These are phyloP conservation scores for Rhynchosporium secalis DNA, from an alignment of 2,329 filamentous ascomycete genomes.

Conservation along the genomic window DNA sequence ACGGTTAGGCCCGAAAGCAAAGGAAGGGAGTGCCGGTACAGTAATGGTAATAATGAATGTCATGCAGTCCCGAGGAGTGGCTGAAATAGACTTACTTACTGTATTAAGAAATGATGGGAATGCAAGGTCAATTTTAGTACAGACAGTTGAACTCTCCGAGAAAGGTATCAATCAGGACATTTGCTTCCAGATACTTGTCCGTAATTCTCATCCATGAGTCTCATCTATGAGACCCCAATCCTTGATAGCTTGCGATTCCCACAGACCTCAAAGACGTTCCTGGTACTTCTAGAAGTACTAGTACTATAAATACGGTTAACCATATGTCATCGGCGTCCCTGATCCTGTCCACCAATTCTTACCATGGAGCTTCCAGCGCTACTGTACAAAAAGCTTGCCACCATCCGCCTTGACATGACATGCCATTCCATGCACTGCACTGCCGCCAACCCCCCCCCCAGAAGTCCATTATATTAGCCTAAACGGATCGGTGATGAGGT, in stretches of 20 bases:
- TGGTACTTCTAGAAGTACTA: too few species aligned
- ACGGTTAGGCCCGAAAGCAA: constrained; percentile 11
- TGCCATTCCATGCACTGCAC: not conserved
- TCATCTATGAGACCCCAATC: too few species aligned
- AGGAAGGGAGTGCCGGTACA: constrained; percentile 4
- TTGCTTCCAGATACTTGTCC: too few species aligned
- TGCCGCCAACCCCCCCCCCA: not conserved
- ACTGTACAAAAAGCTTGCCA: not conserved
- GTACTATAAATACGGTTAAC: too few species aligned
- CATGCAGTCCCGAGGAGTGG: not conserved
- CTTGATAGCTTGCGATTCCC: too few species aligned
- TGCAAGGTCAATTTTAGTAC: too few species aligned
- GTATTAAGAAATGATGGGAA: not conserved
- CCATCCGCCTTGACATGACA: not conserved
- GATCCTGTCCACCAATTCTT: not conserved
- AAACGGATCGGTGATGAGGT: not conserved
- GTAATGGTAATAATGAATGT: not conserved
- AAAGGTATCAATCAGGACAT: too few species aligned
- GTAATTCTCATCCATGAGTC: too few species aligned
- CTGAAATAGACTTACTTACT: not conserved
- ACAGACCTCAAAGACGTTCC: too few species aligned
- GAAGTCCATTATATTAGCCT: not conserved
- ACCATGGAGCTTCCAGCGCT: not conserved
- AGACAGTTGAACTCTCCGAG: too few species aligned
- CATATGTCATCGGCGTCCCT: too few species aligned